Evolutionary conservation across 2,329 filamentous ascomycete genomes (phyloP).

Genomic region (Nemania sp.): DNA sequence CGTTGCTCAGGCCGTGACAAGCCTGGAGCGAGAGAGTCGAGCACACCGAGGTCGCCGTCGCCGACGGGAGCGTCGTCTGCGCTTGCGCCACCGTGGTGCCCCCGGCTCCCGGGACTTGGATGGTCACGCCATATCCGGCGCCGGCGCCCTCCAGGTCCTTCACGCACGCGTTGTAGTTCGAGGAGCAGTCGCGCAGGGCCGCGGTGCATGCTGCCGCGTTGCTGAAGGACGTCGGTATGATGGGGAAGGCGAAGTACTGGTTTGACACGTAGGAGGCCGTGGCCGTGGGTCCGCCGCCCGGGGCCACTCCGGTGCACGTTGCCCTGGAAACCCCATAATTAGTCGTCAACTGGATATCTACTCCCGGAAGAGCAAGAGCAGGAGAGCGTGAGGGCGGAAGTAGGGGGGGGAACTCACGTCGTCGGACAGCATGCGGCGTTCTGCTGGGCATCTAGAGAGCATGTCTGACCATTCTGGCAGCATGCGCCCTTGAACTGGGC

Average conservation of each 20-base stretch:
- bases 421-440: constrained; percentile 59
- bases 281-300: constrained; percentile 43
- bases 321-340: constrained; percentile 44
- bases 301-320: constrained; percentile 61
- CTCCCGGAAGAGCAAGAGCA: not conserved
- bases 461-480: constrained; percentile 56
- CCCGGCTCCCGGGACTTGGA: constrained; percentile 58
- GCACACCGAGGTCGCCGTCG: constrained; percentile 59
- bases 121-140: constrained; percentile 56
- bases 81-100: constrained; percentile 56
- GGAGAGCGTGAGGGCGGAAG: not conserved
- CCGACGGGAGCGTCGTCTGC: constrained; percentile 45
- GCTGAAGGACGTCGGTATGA: constrained; percentile 57
- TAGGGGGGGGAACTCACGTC: constrained; percentile 45
- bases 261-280: constrained; percentile 59
- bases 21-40: constrained; percentile 58
- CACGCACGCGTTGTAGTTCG: constrained; percentile 60
- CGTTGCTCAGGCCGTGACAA: constrained; percentile 51
- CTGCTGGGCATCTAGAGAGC: constrained; percentile 53
- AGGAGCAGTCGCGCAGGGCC: constrained; percentile 56
- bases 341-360: constrained; percentile 8
- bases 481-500: constrained; percentile 54
- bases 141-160: constrained; percentile 49
- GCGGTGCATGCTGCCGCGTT: constrained; percentile 57
- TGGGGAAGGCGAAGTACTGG: constrained; percentile 63